Conservation (phyloP, 257 asterid species). For the Fraxinus excelsior region DNA sequence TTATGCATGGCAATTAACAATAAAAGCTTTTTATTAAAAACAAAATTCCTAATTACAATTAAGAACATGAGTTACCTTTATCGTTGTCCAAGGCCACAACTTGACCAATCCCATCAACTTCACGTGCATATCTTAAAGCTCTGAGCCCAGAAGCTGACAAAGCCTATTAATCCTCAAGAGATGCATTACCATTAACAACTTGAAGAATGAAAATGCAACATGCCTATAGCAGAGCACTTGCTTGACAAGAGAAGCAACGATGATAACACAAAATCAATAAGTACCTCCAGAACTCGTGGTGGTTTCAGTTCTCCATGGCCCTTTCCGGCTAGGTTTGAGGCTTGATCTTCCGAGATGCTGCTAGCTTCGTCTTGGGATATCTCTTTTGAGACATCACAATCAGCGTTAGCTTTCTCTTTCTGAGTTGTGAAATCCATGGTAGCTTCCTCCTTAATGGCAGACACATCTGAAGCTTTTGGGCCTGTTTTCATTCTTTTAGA, state of each 20-base stretch:
- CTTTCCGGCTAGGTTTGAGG: conserved; percentile 42
- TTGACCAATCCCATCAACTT: conserved; percentile 85
- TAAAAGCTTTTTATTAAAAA: not conserved
- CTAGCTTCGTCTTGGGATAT: conserved; percentile 41
- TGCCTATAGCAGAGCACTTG: conserved; percentile 11
- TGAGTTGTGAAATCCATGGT: conserved; percentile 27
- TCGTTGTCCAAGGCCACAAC: conserved; percentile 96
- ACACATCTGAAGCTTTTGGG: conserved; percentile 42
- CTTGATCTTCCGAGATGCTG: conserved; percentile 38
- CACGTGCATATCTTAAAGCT: conserved; percentile 94
- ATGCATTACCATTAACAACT: conserved; percentile 3
- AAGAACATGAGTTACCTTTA: conserved; percentile 46
- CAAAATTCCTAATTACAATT: not conserved
- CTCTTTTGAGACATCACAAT: conserved; percentile 45
- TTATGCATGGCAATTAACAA: not conserved
- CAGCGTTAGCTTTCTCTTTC: conserved; percentile 48
- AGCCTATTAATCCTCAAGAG: conserved; percentile 52
- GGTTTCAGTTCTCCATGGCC: conserved; percentile 51
- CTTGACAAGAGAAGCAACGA: not conserved
- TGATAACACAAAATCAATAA: conserved; percentile 24
- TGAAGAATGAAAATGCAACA: not conserved
- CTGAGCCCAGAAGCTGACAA: conserved; percentile 97
- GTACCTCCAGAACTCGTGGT: conserved; percentile 87
- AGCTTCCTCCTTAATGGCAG: conserved; percentile 32
- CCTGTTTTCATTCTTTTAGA: conserved; percentile 49